phyloP scores from a whole-genome alignment of 208 protist species.

The Polymyxa betae region DNA sequence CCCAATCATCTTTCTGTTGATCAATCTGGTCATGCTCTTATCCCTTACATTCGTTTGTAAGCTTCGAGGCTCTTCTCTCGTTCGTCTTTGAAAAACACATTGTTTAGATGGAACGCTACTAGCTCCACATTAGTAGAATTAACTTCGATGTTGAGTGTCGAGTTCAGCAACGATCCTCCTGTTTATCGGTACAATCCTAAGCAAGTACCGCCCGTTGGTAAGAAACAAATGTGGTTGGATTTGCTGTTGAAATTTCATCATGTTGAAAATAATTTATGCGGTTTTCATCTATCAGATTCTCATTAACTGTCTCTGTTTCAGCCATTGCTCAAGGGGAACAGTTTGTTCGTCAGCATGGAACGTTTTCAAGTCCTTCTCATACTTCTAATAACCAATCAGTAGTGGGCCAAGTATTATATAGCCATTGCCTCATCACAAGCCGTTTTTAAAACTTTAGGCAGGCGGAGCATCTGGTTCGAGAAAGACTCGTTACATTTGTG shows the following conservation, averaged over 20 bases:
- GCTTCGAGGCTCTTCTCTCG: background rate
- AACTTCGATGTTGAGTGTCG: background rate
- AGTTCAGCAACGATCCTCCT: conserved; percentile 36
- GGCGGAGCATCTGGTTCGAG: background rate
- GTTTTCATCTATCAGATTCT: no score
- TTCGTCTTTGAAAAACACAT: background rate
- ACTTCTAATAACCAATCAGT: no score
- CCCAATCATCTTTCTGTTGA: conserved; percentile 19
- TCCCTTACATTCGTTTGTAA: background rate
- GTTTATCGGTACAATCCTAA: conserved; percentile 43
- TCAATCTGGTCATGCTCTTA: background rate
- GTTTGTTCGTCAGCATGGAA: background rate
- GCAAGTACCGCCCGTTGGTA: background rate
- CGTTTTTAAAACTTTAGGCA: no score
- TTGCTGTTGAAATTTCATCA: no score
- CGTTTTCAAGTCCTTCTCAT: no score
- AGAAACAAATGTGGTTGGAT: no score
- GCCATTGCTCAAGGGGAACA: background rate
- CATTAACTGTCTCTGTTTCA: background rate
- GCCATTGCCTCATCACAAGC: no score
- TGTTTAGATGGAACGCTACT: background rate
- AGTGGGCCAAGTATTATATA: no score
- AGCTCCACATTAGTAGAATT: background rate
- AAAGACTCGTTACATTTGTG: background rate
- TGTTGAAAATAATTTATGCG: no score